Conservation (phyloP, 2,329 filamentous ascomycete species). For the Colletotrichum shisoi region DNA sequence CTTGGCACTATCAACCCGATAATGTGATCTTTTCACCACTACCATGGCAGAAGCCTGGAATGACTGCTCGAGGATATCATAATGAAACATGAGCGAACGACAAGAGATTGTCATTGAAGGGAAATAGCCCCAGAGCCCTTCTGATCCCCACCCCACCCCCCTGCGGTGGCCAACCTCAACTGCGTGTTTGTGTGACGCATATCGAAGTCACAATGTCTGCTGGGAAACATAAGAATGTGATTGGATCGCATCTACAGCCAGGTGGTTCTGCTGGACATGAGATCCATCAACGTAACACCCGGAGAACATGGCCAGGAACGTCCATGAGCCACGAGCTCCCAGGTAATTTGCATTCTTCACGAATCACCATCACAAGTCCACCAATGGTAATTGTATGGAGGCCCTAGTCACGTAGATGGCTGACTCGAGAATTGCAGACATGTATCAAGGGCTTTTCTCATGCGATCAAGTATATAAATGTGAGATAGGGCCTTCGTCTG, state of each 20-base stretch:
- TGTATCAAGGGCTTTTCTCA: accelerated
- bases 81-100: neutral
- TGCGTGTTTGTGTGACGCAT: neutral
- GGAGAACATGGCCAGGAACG: neutral
- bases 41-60: slow-evolving; percentile 5
- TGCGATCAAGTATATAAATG: neutral
- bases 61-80: neutral
- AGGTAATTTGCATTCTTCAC: neutral
- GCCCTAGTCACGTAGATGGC: neutral
- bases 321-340: neutral
- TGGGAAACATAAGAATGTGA: neutral
- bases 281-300: slow-evolving; percentile 22
- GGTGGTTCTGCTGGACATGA: neutral
- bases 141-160: neutral
- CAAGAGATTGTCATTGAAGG: slow-evolving; percentile 4
- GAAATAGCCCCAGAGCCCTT: slow-evolving; percentile 1
- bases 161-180: neutral
- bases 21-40: slow-evolving; percentile 15
- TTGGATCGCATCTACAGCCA: slow-evolving; percentile 17
- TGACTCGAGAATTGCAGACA: no score
- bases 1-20: slow-evolving; percentile 30
- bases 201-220: neutral
- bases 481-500: neutral
- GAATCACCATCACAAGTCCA: slow-evolving; percentile 7
- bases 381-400: neutral